phyloP scores from a whole-genome alignment of 1,284 basidiomycete genomes.

The Sporisorium graminicola region DNA sequence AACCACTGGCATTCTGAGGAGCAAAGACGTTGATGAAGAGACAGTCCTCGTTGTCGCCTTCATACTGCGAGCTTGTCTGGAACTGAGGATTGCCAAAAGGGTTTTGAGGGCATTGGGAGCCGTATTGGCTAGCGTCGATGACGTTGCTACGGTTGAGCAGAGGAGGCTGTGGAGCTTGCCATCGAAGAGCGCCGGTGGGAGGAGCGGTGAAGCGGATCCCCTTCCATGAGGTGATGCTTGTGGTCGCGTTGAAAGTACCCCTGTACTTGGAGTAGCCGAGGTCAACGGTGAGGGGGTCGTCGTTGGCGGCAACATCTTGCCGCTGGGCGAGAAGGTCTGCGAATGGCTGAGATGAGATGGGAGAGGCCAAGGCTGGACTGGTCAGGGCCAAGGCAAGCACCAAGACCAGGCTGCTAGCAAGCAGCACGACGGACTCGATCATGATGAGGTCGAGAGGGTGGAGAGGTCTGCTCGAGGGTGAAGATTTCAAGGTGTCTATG shows the following conservation, averaged over 20 bases:
- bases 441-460: neutral
- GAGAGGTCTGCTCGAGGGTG: neutral
- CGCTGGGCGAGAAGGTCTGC: conserved; percentile 30
- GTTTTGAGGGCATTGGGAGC: conserved; percentile 28
- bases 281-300: conserved; percentile 31
- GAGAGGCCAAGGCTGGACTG: conserved; percentile 7
- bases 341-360: conserved; percentile 21
- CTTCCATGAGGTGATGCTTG: conserved; percentile 32
- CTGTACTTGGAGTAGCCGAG: conserved; percentile 35
- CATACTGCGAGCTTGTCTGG: conserved; percentile 7
- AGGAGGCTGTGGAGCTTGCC: conserved; percentile 35
- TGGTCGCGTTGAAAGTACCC: conserved; percentile 24
- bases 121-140: conserved; percentile 34
- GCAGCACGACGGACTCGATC: conserved; percentile 8
- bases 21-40: conserved; percentile 52
- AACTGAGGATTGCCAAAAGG: conserved; percentile 26
- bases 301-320: neutral
- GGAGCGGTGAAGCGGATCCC: conserved; percentile 49
- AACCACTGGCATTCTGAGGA: conserved; percentile 25
- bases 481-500: neutral
- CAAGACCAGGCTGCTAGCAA: conserved; percentile 16
- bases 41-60: conserved; percentile 38
- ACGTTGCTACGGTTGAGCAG: conserved; percentile 13
- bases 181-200: conserved; percentile 33
- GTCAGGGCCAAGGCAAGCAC: conserved; percentile 2